A percentile compares a stretch with the other conserved stretches of the same genome.
Evolutionary conservation across 495 filamentous ascomycete species (phyloP).

Genomic region (Platismatia glauca): DNA sequence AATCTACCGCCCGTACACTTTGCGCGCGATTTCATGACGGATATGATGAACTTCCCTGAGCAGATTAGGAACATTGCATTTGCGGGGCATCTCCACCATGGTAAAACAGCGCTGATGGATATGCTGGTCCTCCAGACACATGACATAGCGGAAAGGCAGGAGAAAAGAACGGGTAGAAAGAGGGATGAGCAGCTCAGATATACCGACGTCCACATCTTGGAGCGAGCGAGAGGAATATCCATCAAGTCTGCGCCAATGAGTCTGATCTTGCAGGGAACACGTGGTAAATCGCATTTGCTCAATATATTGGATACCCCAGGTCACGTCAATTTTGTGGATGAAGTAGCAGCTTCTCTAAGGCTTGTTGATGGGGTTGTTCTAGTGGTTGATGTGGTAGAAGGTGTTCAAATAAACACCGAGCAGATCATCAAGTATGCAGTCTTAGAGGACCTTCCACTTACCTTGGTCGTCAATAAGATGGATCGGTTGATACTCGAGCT

Average conservation of each 20-base stretch:
- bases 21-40: constrained; percentile 85
- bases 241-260: constrained; percentile 95
- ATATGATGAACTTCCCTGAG: constrained; percentile 91
- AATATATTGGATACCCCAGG: constrained; percentile 95
- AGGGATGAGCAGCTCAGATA: constrained; percentile 88
- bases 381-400: constrained; percentile 96
- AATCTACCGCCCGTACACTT: constrained; percentile 84
- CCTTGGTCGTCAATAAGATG: constrained; percentile 92
- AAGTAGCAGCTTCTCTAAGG: constrained; percentile 80
- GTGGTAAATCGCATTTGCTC: constrained; percentile 90
- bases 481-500: constrained; percentile 90
- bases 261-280: constrained; percentile 74
- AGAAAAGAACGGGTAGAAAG: constrained; percentile 70
- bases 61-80: constrained; percentile 88
- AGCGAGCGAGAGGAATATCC: constrained; percentile 84
- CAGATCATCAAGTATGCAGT: constrained; percentile 95
- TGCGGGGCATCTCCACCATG: constrained; percentile 90
- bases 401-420: constrained; percentile 92
- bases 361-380: constrained; percentile 86
- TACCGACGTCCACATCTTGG: constrained; percentile 82
- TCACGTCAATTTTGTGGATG: constrained; percentile 97
- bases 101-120: constrained; percentile 97
- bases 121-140: constrained; percentile 96
- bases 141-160: constrained; percentile 64
- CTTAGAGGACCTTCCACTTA: constrained; percentile 79